Conservation (phyloP, 371 early-diverging fungal genomes). For the Apophysomyces elegans region DNA sequence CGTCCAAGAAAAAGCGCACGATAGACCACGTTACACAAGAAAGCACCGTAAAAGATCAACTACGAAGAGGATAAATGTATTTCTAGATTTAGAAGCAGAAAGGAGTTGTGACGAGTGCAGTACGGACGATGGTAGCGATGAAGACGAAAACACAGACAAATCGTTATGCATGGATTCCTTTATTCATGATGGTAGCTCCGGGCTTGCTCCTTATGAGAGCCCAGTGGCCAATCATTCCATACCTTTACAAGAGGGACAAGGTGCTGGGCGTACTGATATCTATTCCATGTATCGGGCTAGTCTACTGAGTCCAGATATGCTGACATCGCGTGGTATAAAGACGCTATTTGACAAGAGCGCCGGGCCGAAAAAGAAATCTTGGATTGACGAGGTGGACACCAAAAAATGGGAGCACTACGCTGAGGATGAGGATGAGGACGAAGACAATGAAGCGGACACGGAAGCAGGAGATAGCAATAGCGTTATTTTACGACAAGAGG, state of each 20-base stretch:
- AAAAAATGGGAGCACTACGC: background rate
- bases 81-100: conserved; percentile 16
- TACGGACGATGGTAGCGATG: conserved; percentile 7
- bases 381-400: background rate
- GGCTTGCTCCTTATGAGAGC: background rate
- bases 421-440: conserved; percentile 1
- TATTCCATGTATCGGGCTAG: background rate
- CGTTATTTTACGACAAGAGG: background rate
- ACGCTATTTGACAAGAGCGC: background rate
- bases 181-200: conserved; percentile 16
- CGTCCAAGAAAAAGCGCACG: background rate
- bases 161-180: conserved; percentile 7
- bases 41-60: background rate
- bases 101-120: conserved; percentile 14
- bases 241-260: background rate
- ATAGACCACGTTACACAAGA: background rate
- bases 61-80: background rate
- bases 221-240: background rate
- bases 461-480: background rate
- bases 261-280: background rate
- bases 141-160: background rate
- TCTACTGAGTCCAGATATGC: conserved; percentile 1
- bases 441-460: background rate
- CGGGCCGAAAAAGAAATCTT: background rate
- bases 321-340: conserved; percentile 1